Evolutionary conservation across 2,329 filamentous ascomycete genomes (phyloP).

Genomic region (Colletotrichum sp.): DNA sequence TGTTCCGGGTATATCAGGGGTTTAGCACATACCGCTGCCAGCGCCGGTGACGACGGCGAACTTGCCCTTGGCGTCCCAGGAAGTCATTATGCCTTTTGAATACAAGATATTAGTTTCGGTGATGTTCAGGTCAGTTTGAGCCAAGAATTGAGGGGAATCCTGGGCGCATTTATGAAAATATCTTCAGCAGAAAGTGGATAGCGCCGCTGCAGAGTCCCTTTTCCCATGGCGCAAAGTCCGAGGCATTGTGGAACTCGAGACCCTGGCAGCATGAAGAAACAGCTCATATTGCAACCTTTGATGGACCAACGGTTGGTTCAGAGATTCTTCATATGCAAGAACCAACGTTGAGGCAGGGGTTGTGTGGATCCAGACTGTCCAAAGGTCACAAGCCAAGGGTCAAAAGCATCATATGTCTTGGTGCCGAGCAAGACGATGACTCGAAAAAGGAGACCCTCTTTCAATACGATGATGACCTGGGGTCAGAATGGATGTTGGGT

Average conservation of each 20-base stretch:
- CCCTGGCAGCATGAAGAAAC: neutral
- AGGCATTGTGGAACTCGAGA: neutral
- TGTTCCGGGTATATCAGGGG: neutral
- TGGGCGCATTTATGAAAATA: neutral
- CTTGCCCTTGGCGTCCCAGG: neutral
- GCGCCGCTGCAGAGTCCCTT: neutral
- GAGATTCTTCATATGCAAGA: neutral
- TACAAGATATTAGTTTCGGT: neutral
- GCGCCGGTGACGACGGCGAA: neutral
- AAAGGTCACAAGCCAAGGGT: neutral
- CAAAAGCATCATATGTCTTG: neutral
- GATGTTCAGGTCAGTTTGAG: neutral
- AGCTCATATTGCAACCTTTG: neutral
- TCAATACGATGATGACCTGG: neutral
- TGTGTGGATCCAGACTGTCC: neutral
- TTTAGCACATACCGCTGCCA: neutral
- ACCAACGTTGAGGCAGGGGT: neutral
- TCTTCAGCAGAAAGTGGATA: neutral
- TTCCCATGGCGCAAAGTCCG: neutral
- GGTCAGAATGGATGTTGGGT: neutral
- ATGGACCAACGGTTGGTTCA: neutral
- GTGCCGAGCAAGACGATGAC: neutral
- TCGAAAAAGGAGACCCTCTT: neutral
- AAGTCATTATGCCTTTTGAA: neutral
- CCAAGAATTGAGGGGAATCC: neutral